Evolutionary conservation across 345 rosid genomes (phyloP), one percentile per base, ranked within the genome.

Genomic region (Brassica cretica): DNA sequence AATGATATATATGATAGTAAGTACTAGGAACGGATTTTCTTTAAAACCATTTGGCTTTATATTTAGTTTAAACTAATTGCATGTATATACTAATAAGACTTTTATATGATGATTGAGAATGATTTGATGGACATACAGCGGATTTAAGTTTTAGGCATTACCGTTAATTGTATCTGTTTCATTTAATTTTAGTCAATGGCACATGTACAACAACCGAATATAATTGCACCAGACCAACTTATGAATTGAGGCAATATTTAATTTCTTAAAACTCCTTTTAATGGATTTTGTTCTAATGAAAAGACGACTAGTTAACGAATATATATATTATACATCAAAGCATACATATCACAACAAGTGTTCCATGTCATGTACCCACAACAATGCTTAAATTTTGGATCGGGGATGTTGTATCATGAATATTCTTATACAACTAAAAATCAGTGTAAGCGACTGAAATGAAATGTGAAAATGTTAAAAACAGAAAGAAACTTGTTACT

Each of bases 131-230:
- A 53, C 24, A 53, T 3, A 53, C 21, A 53, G 16, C 24, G 10
- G 60, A 41, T 58, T 72, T 60, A 14, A 56, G 46, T 56, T 71
- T 5, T 39, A 29, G 55, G 49, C 66, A 63, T 62, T 35, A 62
- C 65, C 10, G 63, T 68, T 79, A 53, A 68, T 21, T 67, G 46
- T 46, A 37, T 78, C 10, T 21, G 59, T 49, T 67, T 51, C 74
- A 61, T 25, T 21, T 73, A 11, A 11, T 64, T 24, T 53, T 79
- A 21, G 78, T 69, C 69, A 53, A 63, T 63, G 61, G 66, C 71
- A 79, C 78, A 79, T 79, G 71, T 29, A 44, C 62, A 68, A 39
- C 78, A 64, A 53, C 78, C 78, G 33, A 41, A 63, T 60, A 61
- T 78, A 68, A 73, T 73, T 68, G 71, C 70, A 68, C 41, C 11